Percentiles rank a stretch among this genome's conserved stretches.
Conservation (phyloP, 1,284 basidiomycete genomes). For the Sphaerobolus stellatus region DNA sequence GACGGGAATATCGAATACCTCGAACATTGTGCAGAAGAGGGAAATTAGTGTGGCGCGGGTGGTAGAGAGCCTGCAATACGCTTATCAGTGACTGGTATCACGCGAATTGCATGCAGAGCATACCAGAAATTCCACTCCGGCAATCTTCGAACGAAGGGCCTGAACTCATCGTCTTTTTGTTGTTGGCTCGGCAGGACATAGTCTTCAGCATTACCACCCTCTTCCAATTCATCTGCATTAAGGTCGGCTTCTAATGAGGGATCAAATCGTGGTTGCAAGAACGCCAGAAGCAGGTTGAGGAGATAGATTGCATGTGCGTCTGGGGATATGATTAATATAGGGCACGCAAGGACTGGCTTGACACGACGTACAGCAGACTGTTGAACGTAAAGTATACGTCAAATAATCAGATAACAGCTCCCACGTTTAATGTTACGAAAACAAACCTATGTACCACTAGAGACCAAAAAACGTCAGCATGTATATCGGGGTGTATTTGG, state of each 20-base stretch:
- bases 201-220: slow-evolving; percentile 68
- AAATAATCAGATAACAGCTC: slow-evolving; percentile 19
- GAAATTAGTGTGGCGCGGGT: slow-evolving; percentile 88
- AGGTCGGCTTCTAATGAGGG: slow-evolving; percentile 93
- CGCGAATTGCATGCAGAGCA: slow-evolving; percentile 25
- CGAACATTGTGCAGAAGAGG: slow-evolving; percentile 75
- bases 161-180: slow-evolving; percentile 85
- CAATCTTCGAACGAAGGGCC: slow-evolving; percentile 93
- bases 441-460: slow-evolving; percentile 89
- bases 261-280: slow-evolving; percentile 94
- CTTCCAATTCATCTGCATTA: slow-evolving; percentile 92
- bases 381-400: background rate
- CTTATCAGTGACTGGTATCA: slow-evolving; percentile 20
- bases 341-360: background rate
- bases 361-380: slow-evolving; percentile 65
- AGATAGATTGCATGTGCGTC: slow-evolving; percentile 92
- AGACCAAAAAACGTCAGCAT: background rate
- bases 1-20: slow-evolving; percentile 90
- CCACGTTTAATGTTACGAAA: slow-evolving; percentile 18
- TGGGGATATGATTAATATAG: slow-evolving; percentile 30
- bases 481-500: slow-evolving; percentile 8
- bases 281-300: slow-evolving; percentile 85
- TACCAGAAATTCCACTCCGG: slow-evolving; percentile 98
- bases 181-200: slow-evolving; percentile 46
- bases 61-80: slow-evolving; percentile 76